A percentile compares a stretch with the other conserved stretches of the same genome.
Conservation (phyloP, 2,329 filamentous ascomycete species). For the Penicillium sp. region DNA sequence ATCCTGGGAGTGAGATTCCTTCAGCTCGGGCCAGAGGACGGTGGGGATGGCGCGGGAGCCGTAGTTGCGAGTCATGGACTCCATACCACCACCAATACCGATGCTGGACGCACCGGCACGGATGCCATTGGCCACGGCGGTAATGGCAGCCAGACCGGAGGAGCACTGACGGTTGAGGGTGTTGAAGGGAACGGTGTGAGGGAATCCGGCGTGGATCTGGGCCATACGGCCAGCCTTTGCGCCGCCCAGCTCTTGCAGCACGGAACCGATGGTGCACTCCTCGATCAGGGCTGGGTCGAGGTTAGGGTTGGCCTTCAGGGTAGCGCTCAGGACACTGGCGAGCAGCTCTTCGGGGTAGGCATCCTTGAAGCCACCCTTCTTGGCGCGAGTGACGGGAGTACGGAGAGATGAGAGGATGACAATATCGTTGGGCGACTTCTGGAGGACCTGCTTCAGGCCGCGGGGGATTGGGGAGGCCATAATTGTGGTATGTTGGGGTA, state of each 20-base stretch:
- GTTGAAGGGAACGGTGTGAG: conserved; percentile 73
- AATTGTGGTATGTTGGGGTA: conserved; percentile 13
- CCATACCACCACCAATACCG: conserved; percentile 88
- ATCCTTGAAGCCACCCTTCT: conserved; percentile 83
- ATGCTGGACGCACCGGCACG: conserved; percentile 71
- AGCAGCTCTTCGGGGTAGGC: conserved; percentile 91
- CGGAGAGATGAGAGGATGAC: conserved; percentile 90
- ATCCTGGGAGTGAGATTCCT: conserved; percentile 66
- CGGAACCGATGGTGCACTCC: conserved; percentile 85
- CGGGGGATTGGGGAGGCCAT: conserved; percentile 59
- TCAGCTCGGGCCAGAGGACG: conserved; percentile 75
- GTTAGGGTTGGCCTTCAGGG: conserved; percentile 71
- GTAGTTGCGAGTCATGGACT: conserved; percentile 95
- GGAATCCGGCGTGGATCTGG: conserved; percentile 79
- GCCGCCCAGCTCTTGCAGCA: conserved; percentile 88
- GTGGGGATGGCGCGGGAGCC: conserved; percentile 81
- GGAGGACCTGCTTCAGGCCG: conserved; percentile 75
- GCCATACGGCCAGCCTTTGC: conserved; percentile 91
- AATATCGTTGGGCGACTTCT: conserved; percentile 78
- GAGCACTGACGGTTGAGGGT: conserved; percentile 89
- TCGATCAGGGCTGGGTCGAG: conserved; percentile 72
- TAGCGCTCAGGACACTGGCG: conserved; percentile 64
- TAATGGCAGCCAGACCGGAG: conserved; percentile 76
- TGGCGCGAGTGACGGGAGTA: conserved; percentile 81
- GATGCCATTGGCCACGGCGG: conserved; percentile 74